These are phyloP conservation scores for Blastobotrys muscicola DNA, from an alignment of 805 yeast species.

Conservation along the genomic window DNA sequence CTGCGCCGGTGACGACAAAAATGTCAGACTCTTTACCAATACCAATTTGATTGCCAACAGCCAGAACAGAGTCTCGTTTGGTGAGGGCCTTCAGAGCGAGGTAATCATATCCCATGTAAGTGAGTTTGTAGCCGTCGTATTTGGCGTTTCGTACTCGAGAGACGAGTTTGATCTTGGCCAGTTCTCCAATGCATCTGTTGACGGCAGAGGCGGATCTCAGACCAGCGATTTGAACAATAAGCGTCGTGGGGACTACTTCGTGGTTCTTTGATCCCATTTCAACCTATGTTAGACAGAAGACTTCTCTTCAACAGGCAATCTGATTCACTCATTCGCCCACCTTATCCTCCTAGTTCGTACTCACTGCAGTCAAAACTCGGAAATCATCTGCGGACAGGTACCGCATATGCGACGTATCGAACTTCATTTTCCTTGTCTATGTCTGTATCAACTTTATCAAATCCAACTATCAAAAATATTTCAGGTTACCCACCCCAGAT, in stretches of 20 bases:
- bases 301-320: neutral
- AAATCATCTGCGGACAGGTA: conserved; percentile 87
- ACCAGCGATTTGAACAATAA: conserved; percentile 75
- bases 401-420: conserved; percentile 89
- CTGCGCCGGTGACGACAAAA: conserved; percentile 62
- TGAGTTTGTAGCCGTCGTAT: conserved; percentile 83
- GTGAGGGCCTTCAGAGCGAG: conserved; percentile 80
- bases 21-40: conserved; percentile 98
- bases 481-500: neutral
- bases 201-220: conserved; percentile 68
- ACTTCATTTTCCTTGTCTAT: conserved; percentile 50
- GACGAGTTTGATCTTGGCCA: conserved; percentile 78
- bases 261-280: conserved; percentile 89
- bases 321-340: no score
- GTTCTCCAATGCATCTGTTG: conserved; percentile 66
- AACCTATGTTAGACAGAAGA: conserved; percentile 13
- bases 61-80: conserved; percentile 60
- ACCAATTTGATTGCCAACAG: conserved; percentile 82
- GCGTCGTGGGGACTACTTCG: conserved; percentile 83
- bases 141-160: conserved; percentile 78
- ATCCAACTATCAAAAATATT: neutral
- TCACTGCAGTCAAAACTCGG: conserved; percentile 72
- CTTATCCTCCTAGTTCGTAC: no score
- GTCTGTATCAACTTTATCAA: neutral
- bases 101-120: conserved; percentile 87